These are phyloP conservation scores for Novymonas esmeraldas DNA, from an alignment of 208 protist species.

Conservation along the genomic window DNA sequence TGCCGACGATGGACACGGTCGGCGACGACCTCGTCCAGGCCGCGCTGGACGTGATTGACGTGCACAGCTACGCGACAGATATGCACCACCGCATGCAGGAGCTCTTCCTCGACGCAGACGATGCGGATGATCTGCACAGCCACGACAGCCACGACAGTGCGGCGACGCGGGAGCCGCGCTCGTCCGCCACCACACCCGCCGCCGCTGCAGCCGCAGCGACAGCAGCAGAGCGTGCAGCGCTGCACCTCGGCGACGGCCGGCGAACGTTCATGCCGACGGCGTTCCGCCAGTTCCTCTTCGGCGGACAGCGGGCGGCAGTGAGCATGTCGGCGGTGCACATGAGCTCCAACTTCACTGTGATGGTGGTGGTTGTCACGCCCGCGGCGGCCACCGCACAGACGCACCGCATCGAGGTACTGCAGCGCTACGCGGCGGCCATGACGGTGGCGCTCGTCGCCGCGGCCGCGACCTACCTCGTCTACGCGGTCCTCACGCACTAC, in stretches of 20 bases:
- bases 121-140: too few relatives aligned
- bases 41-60: conserved; percentile 7
- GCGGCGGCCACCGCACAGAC: not conserved
- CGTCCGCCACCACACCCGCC: not conserved
- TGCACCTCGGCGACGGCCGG: conserved; percentile 4
- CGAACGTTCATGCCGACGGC: conserved; percentile 13
- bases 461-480: conserved; percentile 9
- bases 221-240: too few relatives aligned
- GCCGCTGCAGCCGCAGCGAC: not conserved
- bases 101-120: not conserved
- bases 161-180: too few relatives aligned
- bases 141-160: too few relatives aligned
- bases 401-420: not conserved
- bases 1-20: not conserved
- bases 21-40: conserved; percentile 14
- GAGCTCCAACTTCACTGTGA: conserved; percentile 14
- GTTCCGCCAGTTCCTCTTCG: conserved; percentile 19
- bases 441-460: conserved; percentile 3
- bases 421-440: conserved; percentile 13
- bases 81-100: not conserved
- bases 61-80: conserved; percentile 12
- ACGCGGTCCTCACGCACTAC: conserved; percentile 8
- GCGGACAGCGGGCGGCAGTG: conserved; percentile 11
- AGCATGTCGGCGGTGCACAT: conserved; percentile 21
- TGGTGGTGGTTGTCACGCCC: conserved; percentile 16